These are phyloP conservation scores for Torrubiella hemipterigena DNA, from an alignment of 2,329 filamentous ascomycete species.

Conservation along the genomic window DNA sequence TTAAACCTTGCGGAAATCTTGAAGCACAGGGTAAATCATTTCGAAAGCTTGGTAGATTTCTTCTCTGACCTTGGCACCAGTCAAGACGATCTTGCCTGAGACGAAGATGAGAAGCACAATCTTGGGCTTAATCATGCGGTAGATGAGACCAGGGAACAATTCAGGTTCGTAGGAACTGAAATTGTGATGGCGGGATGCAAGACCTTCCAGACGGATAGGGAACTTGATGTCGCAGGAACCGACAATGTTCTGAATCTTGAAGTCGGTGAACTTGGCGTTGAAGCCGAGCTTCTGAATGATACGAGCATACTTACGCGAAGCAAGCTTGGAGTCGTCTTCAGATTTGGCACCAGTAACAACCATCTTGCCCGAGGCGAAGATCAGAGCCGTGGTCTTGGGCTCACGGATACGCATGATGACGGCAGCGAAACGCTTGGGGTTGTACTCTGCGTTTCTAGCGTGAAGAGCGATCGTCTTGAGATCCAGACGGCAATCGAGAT, in stretches of 20 bases:
- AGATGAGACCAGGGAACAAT: conserved; percentile 97
- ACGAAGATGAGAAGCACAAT: conserved; percentile 97
- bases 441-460: conserved; percentile 97
- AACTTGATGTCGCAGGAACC: conserved; percentile 99
- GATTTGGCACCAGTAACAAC: conserved; percentile 97
- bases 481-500: conserved; percentile 92
- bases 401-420: conserved; percentile 99
- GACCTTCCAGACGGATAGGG: conserved; percentile 88
- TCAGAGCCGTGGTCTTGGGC: conserved; percentile 93
- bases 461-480: conserved; percentile 98
- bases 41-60: conserved; percentile 97
- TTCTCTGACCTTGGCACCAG: conserved; percentile 93
- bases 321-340: conserved; percentile 94
- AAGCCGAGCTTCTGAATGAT: conserved; percentile 99
- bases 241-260: conserved; percentile 99
- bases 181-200: conserved; percentile 95
- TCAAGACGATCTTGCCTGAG: conserved; percentile 94
- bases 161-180: conserved; percentile 99
- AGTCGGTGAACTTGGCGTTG: conserved; percentile 98
- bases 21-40: conserved; percentile 92
- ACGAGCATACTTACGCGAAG: conserved; percentile 92
- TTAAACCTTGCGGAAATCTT: conserved; percentile 53
- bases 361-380: conserved; percentile 99
- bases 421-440: conserved; percentile 93
- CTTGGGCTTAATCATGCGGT: conserved; percentile 99